These are phyloP conservation scores for Tritrichomonas musculus DNA, from an alignment of 208 protist species.

Conservation along the genomic window DNA sequence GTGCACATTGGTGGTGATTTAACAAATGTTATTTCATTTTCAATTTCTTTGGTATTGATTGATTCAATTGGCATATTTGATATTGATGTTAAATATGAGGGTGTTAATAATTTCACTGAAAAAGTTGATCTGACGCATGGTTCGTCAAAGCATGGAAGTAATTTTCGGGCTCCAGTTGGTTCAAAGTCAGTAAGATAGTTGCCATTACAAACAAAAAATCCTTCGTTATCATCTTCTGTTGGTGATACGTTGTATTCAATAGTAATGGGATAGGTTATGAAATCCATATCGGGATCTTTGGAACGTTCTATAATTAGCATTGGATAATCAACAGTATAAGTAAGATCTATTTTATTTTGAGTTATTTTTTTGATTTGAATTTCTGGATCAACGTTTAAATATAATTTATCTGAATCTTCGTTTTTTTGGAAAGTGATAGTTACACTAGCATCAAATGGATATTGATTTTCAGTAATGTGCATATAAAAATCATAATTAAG, in stretches of 20 bases:
- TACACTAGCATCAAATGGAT: too few relatives aligned
- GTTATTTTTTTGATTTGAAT: not conserved
- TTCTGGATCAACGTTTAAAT: not conserved
- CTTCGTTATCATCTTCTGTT: not conserved
- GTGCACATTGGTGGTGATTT: constrained; percentile 27
- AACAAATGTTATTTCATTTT: not conserved
- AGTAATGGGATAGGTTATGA: not conserved
- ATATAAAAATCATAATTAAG: too few relatives aligned
- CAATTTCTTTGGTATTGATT: not conserved
- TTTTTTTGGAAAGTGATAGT: constrained; percentile 20
- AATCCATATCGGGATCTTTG: not conserved
- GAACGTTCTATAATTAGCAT: too few relatives aligned
- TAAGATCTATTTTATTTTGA: not conserved
- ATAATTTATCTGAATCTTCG: too few relatives aligned
- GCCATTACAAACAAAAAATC: not conserved
- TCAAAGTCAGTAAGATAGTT: constrained; percentile 38
- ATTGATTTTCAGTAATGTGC: too few relatives aligned
- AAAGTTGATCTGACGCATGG: too few relatives aligned
- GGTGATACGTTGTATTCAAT: not conserved
- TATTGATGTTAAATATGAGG: not conserved
- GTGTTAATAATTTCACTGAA: not conserved
- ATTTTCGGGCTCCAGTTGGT: constrained; percentile 37
- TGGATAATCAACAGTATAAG: not conserved
- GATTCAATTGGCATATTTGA: constrained; percentile 13
- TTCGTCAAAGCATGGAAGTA: constrained; percentile 46